Percentiles rank a stretch among this genome's conserved stretches.
Conservation (phyloP, 495 filamentous ascomycete species). For the Penicillium verhagenii region DNA sequence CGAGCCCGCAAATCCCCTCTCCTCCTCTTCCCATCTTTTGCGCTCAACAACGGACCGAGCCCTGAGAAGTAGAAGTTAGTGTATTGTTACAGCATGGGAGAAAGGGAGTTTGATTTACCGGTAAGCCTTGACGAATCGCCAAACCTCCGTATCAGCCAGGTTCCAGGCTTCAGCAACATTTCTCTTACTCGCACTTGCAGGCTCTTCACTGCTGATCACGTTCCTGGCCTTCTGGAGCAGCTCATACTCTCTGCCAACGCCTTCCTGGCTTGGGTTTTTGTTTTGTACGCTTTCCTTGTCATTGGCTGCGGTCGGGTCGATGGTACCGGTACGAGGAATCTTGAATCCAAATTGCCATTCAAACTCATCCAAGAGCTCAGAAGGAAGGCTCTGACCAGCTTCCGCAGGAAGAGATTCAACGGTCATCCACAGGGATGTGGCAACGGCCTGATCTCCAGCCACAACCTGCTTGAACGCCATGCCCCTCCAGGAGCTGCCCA, state of each 20-base stretch:
- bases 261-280: slow-evolving; percentile 44
- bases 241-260: slow-evolving; percentile 56
- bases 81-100: background rate
- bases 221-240: slow-evolving; percentile 61
- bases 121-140: slow-evolving; percentile 83
- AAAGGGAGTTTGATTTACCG: slow-evolving; percentile 24
- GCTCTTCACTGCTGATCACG: slow-evolving; percentile 43
- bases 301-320: slow-evolving; percentile 53
- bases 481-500: slow-evolving; percentile 61
- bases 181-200: slow-evolving; percentile 41
- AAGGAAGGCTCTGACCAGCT: slow-evolving; percentile 40
- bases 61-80: slow-evolving; percentile 18
- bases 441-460: slow-evolving; percentile 58
- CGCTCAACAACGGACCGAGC: slow-evolving; percentile 47
- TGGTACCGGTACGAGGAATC: slow-evolving; percentile 56
- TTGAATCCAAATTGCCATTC: slow-evolving; percentile 91
- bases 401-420: slow-evolving; percentile 60
- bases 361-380: slow-evolving; percentile 56
- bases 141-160: slow-evolving; percentile 86
- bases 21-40: slow-evolving; percentile 46
- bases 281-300: slow-evolving; percentile 43
- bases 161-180: slow-evolving; percentile 87
- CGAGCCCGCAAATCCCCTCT: slow-evolving; percentile 39
- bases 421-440: slow-evolving; percentile 74
- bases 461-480: slow-evolving; percentile 79